Evolutionary conservation across 805 yeast species (phyloP).

Genomic region (Lachancea waltii): DNA sequence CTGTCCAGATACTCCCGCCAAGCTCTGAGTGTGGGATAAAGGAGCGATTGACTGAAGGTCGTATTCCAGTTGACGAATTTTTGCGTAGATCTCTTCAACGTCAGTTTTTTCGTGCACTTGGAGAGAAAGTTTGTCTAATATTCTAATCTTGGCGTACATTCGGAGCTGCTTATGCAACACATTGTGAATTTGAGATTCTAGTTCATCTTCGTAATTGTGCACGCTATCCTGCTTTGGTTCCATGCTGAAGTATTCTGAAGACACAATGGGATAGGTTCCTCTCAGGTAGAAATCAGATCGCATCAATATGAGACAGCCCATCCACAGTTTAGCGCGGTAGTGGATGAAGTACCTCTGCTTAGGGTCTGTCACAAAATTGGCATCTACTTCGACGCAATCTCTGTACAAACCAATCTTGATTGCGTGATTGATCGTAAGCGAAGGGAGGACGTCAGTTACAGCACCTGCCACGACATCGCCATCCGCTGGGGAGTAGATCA

Average conservation of each 20-base stretch:
- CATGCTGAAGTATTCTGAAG: slow-evolving; percentile 4
- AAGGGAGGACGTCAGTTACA: slow-evolving; percentile 3
- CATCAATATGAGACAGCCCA: slow-evolving; percentile 5
- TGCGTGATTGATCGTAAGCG: slow-evolving; percentile 5
- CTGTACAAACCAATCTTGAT: slow-evolving; percentile 6
- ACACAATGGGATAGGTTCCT: slow-evolving; percentile 5
- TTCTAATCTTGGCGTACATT: slow-evolving; percentile 2
- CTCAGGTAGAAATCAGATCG: slow-evolving; percentile 7
- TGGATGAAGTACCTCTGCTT: slow-evolving; percentile 1
- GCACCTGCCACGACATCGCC: slow-evolving; percentile 7
- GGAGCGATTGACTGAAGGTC: slow-evolving; percentile 1
- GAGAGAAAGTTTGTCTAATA: slow-evolving; percentile 3
- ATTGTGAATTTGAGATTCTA: slow-evolving; percentile 3
- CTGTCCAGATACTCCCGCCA: background rate
- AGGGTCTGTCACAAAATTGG: background rate
- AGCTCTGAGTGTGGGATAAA: background rate
- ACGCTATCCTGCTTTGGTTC: background rate
- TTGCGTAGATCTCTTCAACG: slow-evolving; percentile 5
- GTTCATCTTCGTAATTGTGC: slow-evolving; percentile 1
- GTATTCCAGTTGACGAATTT: slow-evolving; percentile 1
- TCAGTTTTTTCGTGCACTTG: slow-evolving; percentile 3
- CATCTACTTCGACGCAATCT: slow-evolving; percentile 3
- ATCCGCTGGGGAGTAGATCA: slow-evolving; percentile 5
- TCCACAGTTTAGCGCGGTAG: slow-evolving; percentile 7
- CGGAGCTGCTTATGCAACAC: slow-evolving; percentile 5